Evolutionary conservation across 1,284 basidiomycete genomes (phyloP).

Genomic region (Trichosporon sp.): DNA sequence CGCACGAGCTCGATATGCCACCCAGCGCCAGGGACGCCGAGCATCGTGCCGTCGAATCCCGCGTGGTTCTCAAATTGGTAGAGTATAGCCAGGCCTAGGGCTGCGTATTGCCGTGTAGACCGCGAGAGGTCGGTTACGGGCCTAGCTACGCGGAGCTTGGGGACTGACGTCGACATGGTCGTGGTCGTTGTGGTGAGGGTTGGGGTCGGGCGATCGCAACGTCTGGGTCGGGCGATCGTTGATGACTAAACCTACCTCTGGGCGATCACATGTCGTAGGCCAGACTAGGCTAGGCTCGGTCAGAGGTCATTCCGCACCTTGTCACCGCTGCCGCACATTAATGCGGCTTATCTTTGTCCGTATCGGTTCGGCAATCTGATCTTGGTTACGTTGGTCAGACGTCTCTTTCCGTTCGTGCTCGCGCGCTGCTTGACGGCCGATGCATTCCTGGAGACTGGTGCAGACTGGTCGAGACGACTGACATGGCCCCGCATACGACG

Average conservation of each 20-base stretch:
- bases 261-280: neutral
- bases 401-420: no score
- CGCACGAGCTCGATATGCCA: constrained; percentile 14
- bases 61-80: constrained; percentile 1
- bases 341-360: no score
- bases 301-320: no score
- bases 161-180: neutral
- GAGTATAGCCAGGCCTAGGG: constrained; percentile 2
- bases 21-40: constrained; percentile 1
- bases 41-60: constrained; percentile 12
- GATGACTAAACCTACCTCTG: neutral
- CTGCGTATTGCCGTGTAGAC: neutral
- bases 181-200: neutral
- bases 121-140: constrained; percentile 6
- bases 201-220: neutral
- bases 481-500: no score
- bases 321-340: no score
- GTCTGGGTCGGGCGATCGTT: neutral
- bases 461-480: no score
- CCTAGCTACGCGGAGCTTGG: constrained; percentile 11
- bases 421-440: no score
- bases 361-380: no score
- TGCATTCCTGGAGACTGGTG: no score
- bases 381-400: no score
- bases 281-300: no score